Evolutionary conservation across 352 stramenopile genomes (phyloP).

Genomic region (Phytophthora crassamura): DNA sequence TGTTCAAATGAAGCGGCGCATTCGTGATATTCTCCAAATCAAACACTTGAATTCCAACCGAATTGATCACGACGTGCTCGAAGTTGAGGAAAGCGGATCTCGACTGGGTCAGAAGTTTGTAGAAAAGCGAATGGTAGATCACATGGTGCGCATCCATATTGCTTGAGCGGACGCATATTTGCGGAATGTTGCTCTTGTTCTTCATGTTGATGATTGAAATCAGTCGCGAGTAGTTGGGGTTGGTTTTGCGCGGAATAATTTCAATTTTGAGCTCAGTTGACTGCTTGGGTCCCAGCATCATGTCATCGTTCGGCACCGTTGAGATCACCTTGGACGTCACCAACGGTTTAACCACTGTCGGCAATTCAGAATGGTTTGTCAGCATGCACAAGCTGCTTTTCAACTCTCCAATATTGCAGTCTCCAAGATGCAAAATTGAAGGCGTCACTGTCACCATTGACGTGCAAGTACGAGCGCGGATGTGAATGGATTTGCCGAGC

Average conservation of each 20-base stretch:
- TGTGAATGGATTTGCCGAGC: conserved; percentile 87
- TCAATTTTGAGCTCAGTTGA: conserved; percentile 90
- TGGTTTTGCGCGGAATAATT: conserved; percentile 91
- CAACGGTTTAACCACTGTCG: conserved; percentile 85
- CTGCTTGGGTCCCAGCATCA: conserved; percentile 87
- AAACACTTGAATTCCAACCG: conserved; percentile 87
- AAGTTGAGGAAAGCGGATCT: conserved; percentile 90
- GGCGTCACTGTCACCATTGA: conserved; percentile 88
- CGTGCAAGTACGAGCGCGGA: conserved; percentile 86
- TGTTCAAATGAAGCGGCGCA: conserved; percentile 74
- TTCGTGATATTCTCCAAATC: conserved; percentile 91
- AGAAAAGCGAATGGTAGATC: conserved; percentile 92
- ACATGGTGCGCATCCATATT: conserved; percentile 93
- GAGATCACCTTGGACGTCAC: conserved; percentile 92
- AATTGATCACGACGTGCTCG: conserved; percentile 87
- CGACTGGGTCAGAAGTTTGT: conserved; percentile 88
- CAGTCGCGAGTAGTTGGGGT: conserved; percentile 88
- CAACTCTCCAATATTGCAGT: conserved; percentile 91
- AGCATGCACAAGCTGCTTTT: conserved; percentile 88
- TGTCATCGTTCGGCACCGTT: conserved; percentile 89
- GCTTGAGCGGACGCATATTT: conserved; percentile 89
- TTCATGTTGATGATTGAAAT: conserved; percentile 90
- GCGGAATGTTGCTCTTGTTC: conserved; percentile 86
- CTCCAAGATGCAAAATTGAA: conserved; percentile 85
- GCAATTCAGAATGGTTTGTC: conserved; percentile 91